These are phyloP conservation scores for Claviceps quebecensis DNA, from an alignment of 2,329 filamentous ascomycete species.

Conservation along the genomic window DNA sequence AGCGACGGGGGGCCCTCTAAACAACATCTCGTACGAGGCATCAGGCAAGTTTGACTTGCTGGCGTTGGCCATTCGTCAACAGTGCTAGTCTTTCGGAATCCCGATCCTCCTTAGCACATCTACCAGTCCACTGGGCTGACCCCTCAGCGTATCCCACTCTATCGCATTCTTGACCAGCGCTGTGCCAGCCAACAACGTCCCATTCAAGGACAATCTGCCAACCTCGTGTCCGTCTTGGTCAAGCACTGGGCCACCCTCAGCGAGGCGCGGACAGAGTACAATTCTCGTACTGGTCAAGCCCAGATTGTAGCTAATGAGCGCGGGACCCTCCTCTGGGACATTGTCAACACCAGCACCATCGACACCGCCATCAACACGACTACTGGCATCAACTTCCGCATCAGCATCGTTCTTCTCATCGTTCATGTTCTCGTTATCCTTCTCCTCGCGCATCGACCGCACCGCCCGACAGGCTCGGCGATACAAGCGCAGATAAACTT, in stretches of 20 bases:
- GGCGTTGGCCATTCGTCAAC: too few species aligned
- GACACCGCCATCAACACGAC: background rate
- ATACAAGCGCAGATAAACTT: conserved; percentile 34
- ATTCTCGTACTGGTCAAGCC: conserved; percentile 41
- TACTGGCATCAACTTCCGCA: too few species aligned
- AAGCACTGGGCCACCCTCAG: conserved; percentile 31
- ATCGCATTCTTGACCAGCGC: conserved; percentile 44
- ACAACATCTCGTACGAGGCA: background rate
- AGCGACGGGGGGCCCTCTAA: too few species aligned
- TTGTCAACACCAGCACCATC: conserved; percentile 5
- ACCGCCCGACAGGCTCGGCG: conserved; percentile 27
- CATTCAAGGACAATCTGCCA: conserved; percentile 40
- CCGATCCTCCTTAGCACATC: conserved; percentile 16
- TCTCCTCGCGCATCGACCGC: background rate
- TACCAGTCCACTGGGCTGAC: conserved; percentile 14
- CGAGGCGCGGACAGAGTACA: conserved; percentile 38
- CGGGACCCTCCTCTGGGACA: conserved; percentile 22
- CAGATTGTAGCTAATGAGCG: conserved; percentile 49
- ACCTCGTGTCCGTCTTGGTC: conserved; percentile 18
- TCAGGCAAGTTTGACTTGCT: too few species aligned
- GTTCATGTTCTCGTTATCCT: too few species aligned
- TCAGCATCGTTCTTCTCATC: too few species aligned
- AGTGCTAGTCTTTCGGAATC: conserved; percentile 6
- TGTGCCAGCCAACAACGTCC: conserved; percentile 49
- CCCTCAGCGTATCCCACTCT: conserved; percentile 41